Evolutionary conservation across 139 green algal genomes (phyloP).

Genomic region (Dunaliella sp.): DNA sequence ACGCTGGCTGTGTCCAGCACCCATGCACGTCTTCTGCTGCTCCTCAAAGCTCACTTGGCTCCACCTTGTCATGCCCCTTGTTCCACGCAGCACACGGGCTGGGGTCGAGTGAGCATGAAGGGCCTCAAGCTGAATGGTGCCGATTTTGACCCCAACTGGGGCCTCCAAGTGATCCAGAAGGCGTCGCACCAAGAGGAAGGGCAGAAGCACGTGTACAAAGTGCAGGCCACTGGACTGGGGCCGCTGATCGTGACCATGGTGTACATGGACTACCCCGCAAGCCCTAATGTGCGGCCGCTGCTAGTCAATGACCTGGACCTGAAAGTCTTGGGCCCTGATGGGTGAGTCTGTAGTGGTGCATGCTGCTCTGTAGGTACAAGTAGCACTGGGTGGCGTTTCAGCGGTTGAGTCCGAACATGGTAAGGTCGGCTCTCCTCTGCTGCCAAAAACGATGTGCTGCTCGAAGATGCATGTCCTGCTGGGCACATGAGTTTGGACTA

Average conservation of each 20-base stretch:
- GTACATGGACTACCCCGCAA: not conserved
- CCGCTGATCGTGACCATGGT: not conserved
- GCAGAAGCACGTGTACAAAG: not conserved
- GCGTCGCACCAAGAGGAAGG: not conserved
- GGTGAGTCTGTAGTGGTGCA: no score
- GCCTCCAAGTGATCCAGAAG: not conserved
- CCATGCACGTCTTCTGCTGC: no score
- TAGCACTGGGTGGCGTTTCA: no score
- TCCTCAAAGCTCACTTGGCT: no score
- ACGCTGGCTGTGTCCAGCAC: no score
- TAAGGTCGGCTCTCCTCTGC: no score
- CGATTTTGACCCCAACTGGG: not conserved
- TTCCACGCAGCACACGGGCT: not conserved
- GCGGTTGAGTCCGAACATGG: no score
- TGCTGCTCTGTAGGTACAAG: no score
- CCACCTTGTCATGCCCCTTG: no score
- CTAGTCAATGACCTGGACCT: slow-evolving; percentile 13
- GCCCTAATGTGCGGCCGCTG: not conserved
- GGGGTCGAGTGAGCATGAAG: not conserved
- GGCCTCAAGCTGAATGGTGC: not conserved
- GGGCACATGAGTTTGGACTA: no score
- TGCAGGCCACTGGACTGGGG: not conserved
- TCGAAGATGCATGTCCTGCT: no score
- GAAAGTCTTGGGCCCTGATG: not conserved
- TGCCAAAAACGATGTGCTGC: no score